Evolutionary conservation across 805 yeast genomes (phyloP), one percentile per base, ranked within the genome.

Genomic region (Ogataea allantospora): DNA sequence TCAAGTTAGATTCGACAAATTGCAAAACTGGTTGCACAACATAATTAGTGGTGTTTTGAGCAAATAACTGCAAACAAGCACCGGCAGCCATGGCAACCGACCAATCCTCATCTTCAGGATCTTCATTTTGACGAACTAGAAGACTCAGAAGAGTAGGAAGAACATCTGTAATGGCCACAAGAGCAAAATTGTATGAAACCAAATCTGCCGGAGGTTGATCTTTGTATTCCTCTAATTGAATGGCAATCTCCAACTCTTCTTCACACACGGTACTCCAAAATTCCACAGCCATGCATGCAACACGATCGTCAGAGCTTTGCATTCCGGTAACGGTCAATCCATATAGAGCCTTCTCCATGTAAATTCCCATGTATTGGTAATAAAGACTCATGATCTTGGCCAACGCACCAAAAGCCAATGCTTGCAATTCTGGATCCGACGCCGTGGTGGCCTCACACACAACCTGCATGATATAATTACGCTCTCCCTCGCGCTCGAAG

Each of bases 211-310:
- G 54, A 11, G 66, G 65, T 33, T 73, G 70, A 38, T 71, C 72
- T 30, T 77, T 77, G 51, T 60, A 70, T 50, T 83, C 88, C 32
- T 79, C 80, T 47, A 76, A 69, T 57, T 80, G 86, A 42, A 77
- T 63, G 12, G 83, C 77, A 43, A 86, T 79, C 47, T 87, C 96
- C 46, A 85, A 72, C 64, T 93, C 99, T 58, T 84, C 96, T 67
- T 93, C 99, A 68, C 98, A 89, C n/a, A 93, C 93, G n/a, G 99
- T 88, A 43, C 91, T 80, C 99, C 99, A 93, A 62, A 93, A 91
- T 67, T 93, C 99, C 41, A 93, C 93, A 20, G 99, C 97, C 97
- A 91, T 89, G 58, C 97, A 88, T 1, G 96, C 83, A 20, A 93
- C 98, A 53, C 77, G 77, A 54, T 85, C 95, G 65, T 87, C 83